Conservation (phyloP, 139 green algal species). For the Chlamydomonas urium region DNA sequence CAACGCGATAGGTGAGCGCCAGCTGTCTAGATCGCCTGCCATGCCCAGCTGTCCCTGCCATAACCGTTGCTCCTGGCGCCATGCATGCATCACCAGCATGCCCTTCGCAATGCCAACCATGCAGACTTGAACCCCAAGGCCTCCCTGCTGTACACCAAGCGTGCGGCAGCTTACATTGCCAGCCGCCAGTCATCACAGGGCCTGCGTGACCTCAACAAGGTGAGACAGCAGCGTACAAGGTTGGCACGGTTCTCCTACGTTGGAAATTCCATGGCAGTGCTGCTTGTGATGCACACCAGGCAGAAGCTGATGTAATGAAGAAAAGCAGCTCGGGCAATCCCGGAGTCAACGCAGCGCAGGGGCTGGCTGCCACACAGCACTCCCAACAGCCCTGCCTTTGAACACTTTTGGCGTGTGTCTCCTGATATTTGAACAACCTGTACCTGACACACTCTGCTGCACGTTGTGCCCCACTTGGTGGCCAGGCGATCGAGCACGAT, state of each 20-base stretch:
- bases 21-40: no score
- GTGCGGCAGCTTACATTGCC: slow-evolving; percentile 51
- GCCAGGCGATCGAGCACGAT: slow-evolving; percentile 36
- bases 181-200: slow-evolving; percentile 32
- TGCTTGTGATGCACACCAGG: no score
- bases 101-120: not conserved
- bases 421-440: slow-evolving; percentile 11
- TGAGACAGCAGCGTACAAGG: no score
- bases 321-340: no score
- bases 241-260: no score
- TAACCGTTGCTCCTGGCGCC: not conserved
- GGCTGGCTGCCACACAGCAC: no score
- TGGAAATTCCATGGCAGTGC: no score
- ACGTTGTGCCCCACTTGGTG: slow-evolving; percentile 3
- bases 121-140: slow-evolving; percentile 29
- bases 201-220: slow-evolving; percentile 44
- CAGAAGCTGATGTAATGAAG: no score
- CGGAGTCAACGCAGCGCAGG: no score
- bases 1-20: slow-evolving; percentile 26
- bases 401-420: no score
- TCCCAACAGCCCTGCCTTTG: no score
- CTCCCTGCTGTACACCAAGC: slow-evolving; percentile 50
- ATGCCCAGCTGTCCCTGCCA: not conserved
- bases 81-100: not conserved
- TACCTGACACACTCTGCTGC: slow-evolving; percentile 13